These are phyloP conservation scores for Melanopsichium pennsylvanicum DNA, from an alignment of 1,284 basidiomycete species.

Conservation along the genomic window DNA sequence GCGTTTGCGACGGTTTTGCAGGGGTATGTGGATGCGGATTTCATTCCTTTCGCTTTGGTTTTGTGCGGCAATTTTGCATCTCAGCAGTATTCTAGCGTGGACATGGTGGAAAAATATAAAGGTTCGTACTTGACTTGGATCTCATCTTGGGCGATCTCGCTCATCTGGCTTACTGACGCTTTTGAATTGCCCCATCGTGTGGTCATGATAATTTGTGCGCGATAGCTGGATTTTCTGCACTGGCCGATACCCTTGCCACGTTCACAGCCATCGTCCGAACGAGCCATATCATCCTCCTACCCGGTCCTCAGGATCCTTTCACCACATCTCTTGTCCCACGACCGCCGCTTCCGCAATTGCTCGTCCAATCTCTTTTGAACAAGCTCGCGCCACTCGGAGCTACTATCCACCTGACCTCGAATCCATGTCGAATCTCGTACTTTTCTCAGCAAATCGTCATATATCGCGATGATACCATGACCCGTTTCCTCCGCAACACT, in stretches of 20 bases:
- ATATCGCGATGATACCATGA: constrained; percentile 91
- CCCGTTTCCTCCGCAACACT: constrained; percentile 85
- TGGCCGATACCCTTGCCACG: constrained; percentile 82
- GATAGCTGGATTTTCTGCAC: constrained; percentile 61
- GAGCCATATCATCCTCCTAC: constrained; percentile 92
- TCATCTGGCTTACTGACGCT: neutral
- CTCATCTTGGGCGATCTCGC: too few species aligned
- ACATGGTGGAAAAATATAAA: constrained; percentile 82
- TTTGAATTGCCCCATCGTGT: neutral
- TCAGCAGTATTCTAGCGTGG: constrained; percentile 78
- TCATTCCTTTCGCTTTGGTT: constrained; percentile 82
- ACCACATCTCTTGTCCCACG: constrained; percentile 77
- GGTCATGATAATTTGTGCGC: neutral
- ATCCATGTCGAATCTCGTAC: constrained; percentile 93
- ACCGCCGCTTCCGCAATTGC: constrained; percentile 68
- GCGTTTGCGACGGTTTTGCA: constrained; percentile 86
- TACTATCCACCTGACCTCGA: constrained; percentile 74
- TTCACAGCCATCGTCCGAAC: constrained; percentile 79
- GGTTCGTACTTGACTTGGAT: constrained; percentile 68
- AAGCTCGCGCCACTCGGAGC: constrained; percentile 25
- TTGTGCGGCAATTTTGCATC: constrained; percentile 91
- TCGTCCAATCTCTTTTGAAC: constrained; percentile 70
- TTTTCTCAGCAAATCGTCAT: constrained; percentile 96
- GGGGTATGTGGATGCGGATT: constrained; percentile 84
- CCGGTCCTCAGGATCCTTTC: constrained; percentile 87